These are phyloP conservation scores for Houttuynia cordata DNA, from an alignment of 164 flowering plant genomes.

Conservation along the genomic window DNA sequence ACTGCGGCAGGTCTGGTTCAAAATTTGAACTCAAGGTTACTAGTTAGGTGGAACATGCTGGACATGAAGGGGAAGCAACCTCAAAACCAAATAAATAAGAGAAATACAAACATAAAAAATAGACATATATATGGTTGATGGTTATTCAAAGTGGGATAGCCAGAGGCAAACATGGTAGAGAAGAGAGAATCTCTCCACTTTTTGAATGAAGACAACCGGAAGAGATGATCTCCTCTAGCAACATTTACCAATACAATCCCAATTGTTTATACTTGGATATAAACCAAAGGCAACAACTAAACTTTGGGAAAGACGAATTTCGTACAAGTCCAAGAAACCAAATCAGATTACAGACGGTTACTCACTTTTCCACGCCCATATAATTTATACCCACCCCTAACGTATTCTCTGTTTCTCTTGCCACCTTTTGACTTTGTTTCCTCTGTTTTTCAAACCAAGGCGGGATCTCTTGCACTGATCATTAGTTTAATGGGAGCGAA, in stretches of 20 bases:
- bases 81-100: neutral
- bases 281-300: neutral
- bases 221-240: constrained; percentile 9
- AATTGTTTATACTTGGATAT: too few relatives aligned
- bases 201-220: constrained; percentile 15
- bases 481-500: neutral
- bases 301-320: constrained; percentile 12
- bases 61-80: neutral
- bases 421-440: constrained; percentile 17
- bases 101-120: neutral
- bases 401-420: neutral
- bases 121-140: neutral
- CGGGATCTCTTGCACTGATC: neutral
- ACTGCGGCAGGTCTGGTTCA: neutral
- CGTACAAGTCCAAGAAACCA: neutral
- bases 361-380: constrained; percentile 11
- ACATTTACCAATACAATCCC: constrained; percentile 7
- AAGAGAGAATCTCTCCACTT: constrained; percentile 17
- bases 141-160: neutral
- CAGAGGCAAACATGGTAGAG: neutral
- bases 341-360: constrained; percentile 11
- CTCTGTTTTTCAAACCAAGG: constrained; percentile 2
- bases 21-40: neutral
- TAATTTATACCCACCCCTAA: neutral
- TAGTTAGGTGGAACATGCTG: neutral